These are phyloP conservation scores for Fusarium continuum DNA, from an alignment of 2,329 filamentous ascomycete genomes.

Conservation along the genomic window DNA sequence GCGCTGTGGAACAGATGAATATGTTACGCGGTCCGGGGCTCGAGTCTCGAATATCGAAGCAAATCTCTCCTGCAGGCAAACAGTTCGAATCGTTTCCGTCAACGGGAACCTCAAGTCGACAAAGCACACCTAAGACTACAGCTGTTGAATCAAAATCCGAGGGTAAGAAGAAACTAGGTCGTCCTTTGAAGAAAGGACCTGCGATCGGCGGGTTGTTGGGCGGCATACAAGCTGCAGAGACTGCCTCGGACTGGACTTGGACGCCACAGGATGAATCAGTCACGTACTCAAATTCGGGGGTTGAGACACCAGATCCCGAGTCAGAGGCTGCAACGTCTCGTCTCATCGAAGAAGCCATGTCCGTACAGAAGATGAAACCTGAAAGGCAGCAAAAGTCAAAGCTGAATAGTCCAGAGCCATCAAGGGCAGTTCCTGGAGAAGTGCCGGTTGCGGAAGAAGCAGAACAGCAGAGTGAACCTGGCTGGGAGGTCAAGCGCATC, in stretches of 20 bases:
- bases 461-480: constrained; percentile 35
- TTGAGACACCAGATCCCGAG: constrained; percentile 5
- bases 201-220: background rate
- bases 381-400: constrained; percentile 3
- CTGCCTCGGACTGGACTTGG: background rate
- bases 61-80: background rate
- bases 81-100: constrained; percentile 7
- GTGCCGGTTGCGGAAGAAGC: background rate
- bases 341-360: background rate
- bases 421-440: background rate
- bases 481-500: constrained; percentile 57
- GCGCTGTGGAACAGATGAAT: background rate
- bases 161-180: background rate
- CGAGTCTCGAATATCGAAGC: background rate
- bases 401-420: background rate
- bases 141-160: background rate
- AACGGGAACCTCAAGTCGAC: constrained; percentile 1
- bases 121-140: constrained; percentile 11
- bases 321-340: background rate
- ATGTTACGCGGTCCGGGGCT: background rate
- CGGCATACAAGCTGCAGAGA: background rate
- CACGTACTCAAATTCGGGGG: constrained; percentile 10
- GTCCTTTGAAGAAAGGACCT: background rate
- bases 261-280: constrained; percentile 1
- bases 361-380: constrained; percentile 4